These are phyloP conservation scores for Lasiodiplodia theobromae DNA, from an alignment of 2,329 filamentous ascomycete species.

Conservation along the genomic window DNA sequence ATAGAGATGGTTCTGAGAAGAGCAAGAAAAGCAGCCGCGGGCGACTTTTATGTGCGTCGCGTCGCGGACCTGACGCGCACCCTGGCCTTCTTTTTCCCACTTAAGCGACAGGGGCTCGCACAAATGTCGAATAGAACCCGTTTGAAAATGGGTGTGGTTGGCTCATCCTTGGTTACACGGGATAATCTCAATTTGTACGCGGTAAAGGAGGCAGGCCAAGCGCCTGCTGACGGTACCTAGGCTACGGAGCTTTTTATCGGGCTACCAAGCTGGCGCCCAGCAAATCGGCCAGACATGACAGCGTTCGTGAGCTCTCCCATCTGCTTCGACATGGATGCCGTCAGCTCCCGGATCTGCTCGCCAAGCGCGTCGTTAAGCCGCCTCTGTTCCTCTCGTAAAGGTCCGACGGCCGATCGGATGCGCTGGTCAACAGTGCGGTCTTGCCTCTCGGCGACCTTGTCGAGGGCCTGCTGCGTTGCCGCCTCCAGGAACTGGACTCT, in stretches of 20 bases:
- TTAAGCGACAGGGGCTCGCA: neutral
- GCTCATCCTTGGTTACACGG: too few species aligned
- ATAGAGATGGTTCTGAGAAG: neutral
- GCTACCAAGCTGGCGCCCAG: neutral
- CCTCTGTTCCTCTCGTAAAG: neutral
- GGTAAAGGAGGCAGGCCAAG: neutral
- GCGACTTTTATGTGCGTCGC: neutral
- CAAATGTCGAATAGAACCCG: neutral
- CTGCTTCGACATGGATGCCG: neutral
- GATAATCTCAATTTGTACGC: neutral
- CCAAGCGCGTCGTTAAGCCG: neutral
- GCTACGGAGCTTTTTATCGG: too few species aligned
- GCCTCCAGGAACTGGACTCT: neutral
- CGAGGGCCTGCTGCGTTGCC: neutral
- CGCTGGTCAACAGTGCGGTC: neutral
- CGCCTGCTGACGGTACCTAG: too few species aligned
- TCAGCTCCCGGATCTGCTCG: neutral
- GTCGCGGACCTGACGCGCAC: neutral
- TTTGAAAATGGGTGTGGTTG: neutral
- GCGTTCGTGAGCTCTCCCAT: neutral
- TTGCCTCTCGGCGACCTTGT: neutral
- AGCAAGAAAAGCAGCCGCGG: neutral
- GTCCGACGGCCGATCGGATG: neutral
- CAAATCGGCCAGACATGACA: neutral
- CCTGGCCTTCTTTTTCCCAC: neutral